These are phyloP conservation scores for Cryptococcus depauperatus DNA, from an alignment of 1,284 basidiomycete genomes.

Conservation along the genomic window DNA sequence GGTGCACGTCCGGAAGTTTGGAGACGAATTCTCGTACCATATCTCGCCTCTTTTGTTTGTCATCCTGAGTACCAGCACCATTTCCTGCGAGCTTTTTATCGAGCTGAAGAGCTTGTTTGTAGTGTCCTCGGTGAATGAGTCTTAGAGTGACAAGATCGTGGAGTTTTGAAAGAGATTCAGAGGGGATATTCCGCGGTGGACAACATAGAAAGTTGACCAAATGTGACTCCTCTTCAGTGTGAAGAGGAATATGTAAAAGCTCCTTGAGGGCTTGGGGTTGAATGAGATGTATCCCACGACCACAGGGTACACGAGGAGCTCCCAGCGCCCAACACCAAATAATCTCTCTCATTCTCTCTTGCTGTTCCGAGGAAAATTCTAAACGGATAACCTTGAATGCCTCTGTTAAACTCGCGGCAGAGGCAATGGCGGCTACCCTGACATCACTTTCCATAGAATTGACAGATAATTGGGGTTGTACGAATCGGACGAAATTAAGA, in stretches of 20 bases:
- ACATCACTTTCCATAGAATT: constrained; percentile 17
- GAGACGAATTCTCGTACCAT: constrained; percentile 62
- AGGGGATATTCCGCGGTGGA: constrained; percentile 49
- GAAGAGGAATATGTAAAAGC: constrained; percentile 37
- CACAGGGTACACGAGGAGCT: constrained; percentile 20
- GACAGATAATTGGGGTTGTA: constrained; percentile 6
- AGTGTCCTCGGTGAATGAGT: constrained; percentile 64
- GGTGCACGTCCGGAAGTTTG: constrained; percentile 55
- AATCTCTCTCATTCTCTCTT: constrained; percentile 18
- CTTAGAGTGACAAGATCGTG: constrained; percentile 75
- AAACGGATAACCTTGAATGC: constrained; percentile 26
- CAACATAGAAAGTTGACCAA: constrained; percentile 35
- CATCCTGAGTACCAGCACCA: constrained; percentile 27
- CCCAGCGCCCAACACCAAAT: constrained; percentile 38
- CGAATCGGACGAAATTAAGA: constrained; percentile 20
- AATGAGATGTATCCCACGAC: constrained; percentile 19
- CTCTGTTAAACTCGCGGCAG: constrained; percentile 17
- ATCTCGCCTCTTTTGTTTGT: constrained; percentile 50
- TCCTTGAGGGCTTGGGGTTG: constrained; percentile 28
- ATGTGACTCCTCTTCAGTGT: constrained; percentile 32
- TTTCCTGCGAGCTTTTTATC: constrained; percentile 53
- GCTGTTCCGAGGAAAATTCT: constrained; percentile 6
- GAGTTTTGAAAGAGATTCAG: constrained; percentile 53
- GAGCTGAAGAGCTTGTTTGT: constrained; percentile 63
- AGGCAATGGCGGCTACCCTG: constrained; percentile 20